phyloP scores from a whole-genome alignment of 768 basidiomycete genomes.

The Rhizopogon rudus region DNA sequence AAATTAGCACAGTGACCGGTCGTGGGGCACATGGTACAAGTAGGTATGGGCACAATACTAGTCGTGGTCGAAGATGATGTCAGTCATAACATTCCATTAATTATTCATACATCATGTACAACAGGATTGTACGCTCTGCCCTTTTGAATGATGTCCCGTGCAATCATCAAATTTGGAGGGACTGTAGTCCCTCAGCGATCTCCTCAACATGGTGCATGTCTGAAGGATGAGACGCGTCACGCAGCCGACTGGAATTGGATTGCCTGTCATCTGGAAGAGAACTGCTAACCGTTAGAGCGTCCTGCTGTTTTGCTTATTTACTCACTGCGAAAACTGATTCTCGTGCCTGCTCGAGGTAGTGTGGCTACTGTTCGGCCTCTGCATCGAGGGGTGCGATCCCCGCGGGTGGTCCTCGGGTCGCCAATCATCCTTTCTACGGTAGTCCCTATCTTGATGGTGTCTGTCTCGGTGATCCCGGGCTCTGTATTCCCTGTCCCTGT shows the following conservation, averaged over 20 bases:
- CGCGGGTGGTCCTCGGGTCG: slow-evolving; percentile 6
- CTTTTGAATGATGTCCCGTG: not conserved
- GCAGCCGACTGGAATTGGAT: slow-evolving; percentile 13
- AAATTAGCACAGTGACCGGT: slow-evolving; percentile 41
- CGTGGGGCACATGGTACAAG: not conserved
- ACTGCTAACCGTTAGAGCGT: slow-evolving; percentile 7
- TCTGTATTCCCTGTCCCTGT: not conserved
- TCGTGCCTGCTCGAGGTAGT: slow-evolving; percentile 10
- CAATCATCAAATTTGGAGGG: slow-evolving; percentile 17
- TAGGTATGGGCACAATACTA: not conserved
- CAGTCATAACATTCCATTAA: not conserved
- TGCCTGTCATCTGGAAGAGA: slow-evolving; percentile 20
- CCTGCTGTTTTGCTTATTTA: not conserved
- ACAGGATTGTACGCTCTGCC: not conserved
- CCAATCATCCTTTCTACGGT: not conserved
- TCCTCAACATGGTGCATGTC: slow-evolving; percentile 14
- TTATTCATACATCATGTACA: not conserved
- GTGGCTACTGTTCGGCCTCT: slow-evolving; percentile 18
- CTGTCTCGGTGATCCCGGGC: not conserved
- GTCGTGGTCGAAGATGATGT: slow-evolving; percentile 6
- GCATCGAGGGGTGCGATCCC: slow-evolving; percentile 11
- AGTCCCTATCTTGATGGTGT: not conserved
- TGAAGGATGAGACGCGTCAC: slow-evolving; percentile 12
- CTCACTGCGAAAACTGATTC: slow-evolving; percentile 18
- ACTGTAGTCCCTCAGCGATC: slow-evolving; percentile 15